These are phyloP conservation scores for Pelargonium australe DNA, from an alignment of 441 rosid genomes.

Conservation along the genomic window DNA sequence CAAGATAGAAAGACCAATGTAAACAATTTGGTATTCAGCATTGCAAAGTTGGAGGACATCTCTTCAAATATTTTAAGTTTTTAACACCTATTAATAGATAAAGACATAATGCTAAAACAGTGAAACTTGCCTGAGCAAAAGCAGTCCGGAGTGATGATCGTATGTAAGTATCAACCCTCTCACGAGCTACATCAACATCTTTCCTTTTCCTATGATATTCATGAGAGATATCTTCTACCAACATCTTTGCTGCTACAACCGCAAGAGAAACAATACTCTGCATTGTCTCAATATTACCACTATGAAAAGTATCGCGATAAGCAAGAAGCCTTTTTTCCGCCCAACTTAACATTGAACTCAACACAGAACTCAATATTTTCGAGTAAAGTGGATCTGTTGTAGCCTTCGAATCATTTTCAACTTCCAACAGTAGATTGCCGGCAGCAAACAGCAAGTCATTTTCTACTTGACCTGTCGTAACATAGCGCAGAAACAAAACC, in stretches of 20 bases:
- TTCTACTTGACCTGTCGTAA: slow-evolving; percentile 52
- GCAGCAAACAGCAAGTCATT: slow-evolving; percentile 59
- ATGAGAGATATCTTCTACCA: slow-evolving; percentile 40
- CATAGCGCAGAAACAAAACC: slow-evolving; percentile 53
- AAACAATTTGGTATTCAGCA: background rate
- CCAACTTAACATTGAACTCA: slow-evolving; percentile 49
- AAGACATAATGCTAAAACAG: slow-evolving; percentile 15
- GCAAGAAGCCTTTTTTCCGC: slow-evolving; percentile 53
- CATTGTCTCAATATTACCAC: slow-evolving; percentile 49
- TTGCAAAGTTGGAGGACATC: background rate
- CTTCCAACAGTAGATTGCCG: slow-evolving; percentile 45
- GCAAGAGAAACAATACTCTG: slow-evolving; percentile 50
- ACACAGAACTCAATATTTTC: slow-evolving; percentile 35
- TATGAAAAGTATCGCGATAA: slow-evolving; percentile 50
- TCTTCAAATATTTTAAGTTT: slow-evolving; percentile 2
- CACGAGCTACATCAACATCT: slow-evolving; percentile 33
- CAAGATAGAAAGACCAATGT: background rate
- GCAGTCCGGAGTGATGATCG: slow-evolving; percentile 49
- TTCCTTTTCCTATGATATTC: slow-evolving; percentile 44
- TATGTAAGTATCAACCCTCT: slow-evolving; percentile 52
- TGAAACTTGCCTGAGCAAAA: slow-evolving; percentile 44
- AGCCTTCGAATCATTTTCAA: slow-evolving; percentile 41
- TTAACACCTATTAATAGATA: background rate
- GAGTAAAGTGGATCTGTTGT: slow-evolving; percentile 35
- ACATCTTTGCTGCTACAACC: slow-evolving; percentile 41